Conservation (phyloP, 768 basidiomycete genomes). For the Kwoniella heveanensis region DNA sequence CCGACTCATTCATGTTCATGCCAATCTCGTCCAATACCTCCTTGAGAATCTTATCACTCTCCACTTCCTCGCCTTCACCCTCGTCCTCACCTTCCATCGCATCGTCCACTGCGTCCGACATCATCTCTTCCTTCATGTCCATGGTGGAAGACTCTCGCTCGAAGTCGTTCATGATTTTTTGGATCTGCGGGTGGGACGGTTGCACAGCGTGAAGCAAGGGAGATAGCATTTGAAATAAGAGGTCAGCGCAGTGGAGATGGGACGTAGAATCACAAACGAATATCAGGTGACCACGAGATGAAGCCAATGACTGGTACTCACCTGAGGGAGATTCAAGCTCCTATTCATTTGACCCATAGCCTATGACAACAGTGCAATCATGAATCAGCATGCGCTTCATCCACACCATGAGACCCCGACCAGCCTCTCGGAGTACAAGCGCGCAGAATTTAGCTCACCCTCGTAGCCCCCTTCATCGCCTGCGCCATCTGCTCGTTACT, state of each 20-base stretch:
- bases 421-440: no score
- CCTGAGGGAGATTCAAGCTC: constrained; percentile 81
- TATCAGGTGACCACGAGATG: background rate
- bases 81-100: constrained; percentile 83
- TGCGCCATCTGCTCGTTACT: constrained; percentile 99
- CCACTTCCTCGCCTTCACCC: constrained; percentile 88
- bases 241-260: background rate
- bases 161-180: constrained; percentile 96
- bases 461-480: constrained; percentile 96
- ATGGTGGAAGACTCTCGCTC: constrained; percentile 96
- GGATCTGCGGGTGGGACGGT: constrained; percentile 68
- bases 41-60: constrained; percentile 91
- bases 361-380: no score
- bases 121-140: constrained; percentile 99
- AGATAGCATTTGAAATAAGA: no score
- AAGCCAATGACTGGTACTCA: constrained; percentile 16
- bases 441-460: no score
- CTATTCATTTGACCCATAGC: constrained; percentile 99
- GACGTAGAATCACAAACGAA: background rate
- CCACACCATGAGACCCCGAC: no score
- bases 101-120: constrained; percentile 97
- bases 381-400: no score
- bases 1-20: constrained; percentile 79
- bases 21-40: constrained; percentile 98
- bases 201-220: no score